Conservation (phyloP, 768 basidiomycete species). For the Kwoniella sp. region DNA sequence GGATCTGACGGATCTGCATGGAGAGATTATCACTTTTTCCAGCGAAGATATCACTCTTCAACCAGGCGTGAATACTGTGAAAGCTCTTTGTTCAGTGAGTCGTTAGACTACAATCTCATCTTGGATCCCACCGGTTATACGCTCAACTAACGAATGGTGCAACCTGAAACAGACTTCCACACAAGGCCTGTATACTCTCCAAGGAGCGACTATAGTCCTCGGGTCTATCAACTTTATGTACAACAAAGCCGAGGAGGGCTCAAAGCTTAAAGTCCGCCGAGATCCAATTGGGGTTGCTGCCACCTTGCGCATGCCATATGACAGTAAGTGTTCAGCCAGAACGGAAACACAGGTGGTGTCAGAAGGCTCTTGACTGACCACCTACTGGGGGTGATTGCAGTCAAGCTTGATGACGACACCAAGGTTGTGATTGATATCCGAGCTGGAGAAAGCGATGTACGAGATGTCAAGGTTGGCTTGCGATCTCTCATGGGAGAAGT, state of each 20-base stretch:
- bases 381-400: too few species aligned
- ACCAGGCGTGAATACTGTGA: constrained; percentile 65
- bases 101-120: neutral
- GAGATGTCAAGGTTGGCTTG: constrained; percentile 22
- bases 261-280: constrained; percentile 65
- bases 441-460: constrained; percentile 40
- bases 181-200: constrained; percentile 63
- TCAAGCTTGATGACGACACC: constrained; percentile 43
- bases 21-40: constrained; percentile 61
- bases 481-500: constrained; percentile 21
- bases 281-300: constrained; percentile 69
- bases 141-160: too few species aligned
- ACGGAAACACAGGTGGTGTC: constrained; percentile 1
- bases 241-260: constrained; percentile 21
- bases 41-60: constrained; percentile 58
- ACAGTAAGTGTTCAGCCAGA: constrained; percentile 33
- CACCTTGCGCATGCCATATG: constrained; percentile 57
- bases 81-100: constrained; percentile 73
- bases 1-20: constrained; percentile 3
- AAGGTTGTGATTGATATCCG: constrained; percentile 45
- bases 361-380: neutral
- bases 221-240: constrained; percentile 29
- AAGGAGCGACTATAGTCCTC: constrained; percentile 13
- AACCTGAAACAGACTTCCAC: constrained; percentile 64
- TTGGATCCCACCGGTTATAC: too few species aligned